Evolutionary conservation across 2,329 filamentous ascomycete species (phyloP), one percentile per base, ranked within the genome.

Genomic region (Calonectria fujianensis): DNA sequence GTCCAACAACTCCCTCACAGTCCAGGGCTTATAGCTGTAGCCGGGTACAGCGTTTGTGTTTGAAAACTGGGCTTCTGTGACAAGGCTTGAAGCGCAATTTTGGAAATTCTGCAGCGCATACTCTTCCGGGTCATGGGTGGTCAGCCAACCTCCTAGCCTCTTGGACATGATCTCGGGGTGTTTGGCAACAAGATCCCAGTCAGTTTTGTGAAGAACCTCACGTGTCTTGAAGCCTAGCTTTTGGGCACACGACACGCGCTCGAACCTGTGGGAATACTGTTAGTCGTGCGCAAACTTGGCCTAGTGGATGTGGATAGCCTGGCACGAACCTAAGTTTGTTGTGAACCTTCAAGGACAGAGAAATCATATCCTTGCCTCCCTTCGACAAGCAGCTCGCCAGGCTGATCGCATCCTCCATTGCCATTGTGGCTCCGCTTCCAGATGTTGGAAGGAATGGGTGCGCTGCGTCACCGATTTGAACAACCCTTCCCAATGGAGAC

Each of bases 331-430:
- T 61, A n/a, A 61, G 24, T 41, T 61, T 61, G n/a, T 61, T 61
- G 14, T 61, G 57, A 16, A 61, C 35, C 10, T 61, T 61, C 13
- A 41, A 11, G 9, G 57, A 61, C 4, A 61, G 24, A 29, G 57
- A 61, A 29, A 61, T 61, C 57, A 61, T 61, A 20, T 61, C 57
- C 16, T 61, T 41, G n/a, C 57, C 57, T 10, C 57, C 57, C n/a
- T 39, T 8, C 4, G 57, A 24, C n/a, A 61, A 61, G n/a, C 57
- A 61, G 32, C 31, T 61, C 5, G 57, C 57, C 20, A 61, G 24
- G 35, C 57, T 61, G 18, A 61, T 61, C 6, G 57, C 57, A 11
- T 61, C 57, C n/a, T 61, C 57, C 57, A 61, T 61, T 18, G 57
- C 57, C 57, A 61, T 61, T 4, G 57, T 61, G 14, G 57, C 57